Base-by-base conservation (phyloP, 345 rosid species). In the Aethionema arabicum region DNA sequence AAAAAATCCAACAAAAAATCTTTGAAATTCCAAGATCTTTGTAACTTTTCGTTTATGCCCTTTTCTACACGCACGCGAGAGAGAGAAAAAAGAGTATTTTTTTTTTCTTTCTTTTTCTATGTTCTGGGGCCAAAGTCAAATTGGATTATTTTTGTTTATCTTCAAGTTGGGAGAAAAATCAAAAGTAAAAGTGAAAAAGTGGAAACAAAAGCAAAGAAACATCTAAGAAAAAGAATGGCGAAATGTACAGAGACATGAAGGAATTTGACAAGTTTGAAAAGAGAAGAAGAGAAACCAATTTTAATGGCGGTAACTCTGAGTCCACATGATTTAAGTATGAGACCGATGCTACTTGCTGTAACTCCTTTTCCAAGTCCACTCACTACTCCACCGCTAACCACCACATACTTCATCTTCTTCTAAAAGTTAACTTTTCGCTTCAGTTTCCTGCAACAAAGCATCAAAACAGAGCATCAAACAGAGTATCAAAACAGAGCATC, bases 331-430 rank as follows among this genome's bases (percentile, higher is more conserved):
- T 66, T 73, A 49, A 73, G 73, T 43, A 82, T 75, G 7, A 82
- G 77, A 12, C 86, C 86, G 38, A 82, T 77, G 47, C 86, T 79
- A 68, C 86, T 82, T 16, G 86, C 86, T 0, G 84, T 82, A 38
- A 82, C 86, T 33, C 86, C 86, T 72, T 82, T 82, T 2, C 86
- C 86, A 31, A 82, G 80, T 4, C 86, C 86, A 52, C 86, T 82
- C 65, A 82, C 86, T 21, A 82, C 85, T 62, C 85, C 88, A 3
- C 88, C 88, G 16, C 82, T 76, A 40, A 78, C 78, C 67, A 80
- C 71, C 65, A 83, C 84, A 67, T 79, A 76, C 79, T 82, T 79
- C 87, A 76, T 76, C 70, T 72, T 64, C 61, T 54, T 12, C 63
- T 61, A 5, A 11, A 30, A 10, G 2, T 52, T 27, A 3, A 0